Evolutionary conservation across 768 basidiomycete genomes (phyloP).

Genomic region (Calvatia gigantea): DNA sequence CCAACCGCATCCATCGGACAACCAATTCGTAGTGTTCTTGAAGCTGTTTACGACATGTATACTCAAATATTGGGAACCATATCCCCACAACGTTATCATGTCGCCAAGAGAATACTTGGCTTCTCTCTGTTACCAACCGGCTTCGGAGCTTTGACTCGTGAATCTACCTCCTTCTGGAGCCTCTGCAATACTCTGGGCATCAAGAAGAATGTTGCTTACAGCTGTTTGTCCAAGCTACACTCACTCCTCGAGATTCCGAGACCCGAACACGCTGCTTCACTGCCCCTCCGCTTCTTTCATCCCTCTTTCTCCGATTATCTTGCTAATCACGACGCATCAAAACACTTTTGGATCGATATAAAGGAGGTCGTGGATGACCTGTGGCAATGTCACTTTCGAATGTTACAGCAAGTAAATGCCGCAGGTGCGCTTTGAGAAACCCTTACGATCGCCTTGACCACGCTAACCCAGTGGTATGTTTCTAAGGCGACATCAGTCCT

Average conservation of each 20-base stretch:
- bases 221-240: neutral
- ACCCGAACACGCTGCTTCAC: neutral
- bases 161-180: neutral
- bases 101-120: neutral
- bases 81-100: neutral
- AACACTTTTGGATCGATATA: neutral
- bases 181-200: neutral
- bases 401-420: neutral
- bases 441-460: too few species aligned
- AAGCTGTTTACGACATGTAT: neutral
- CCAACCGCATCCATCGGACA: neutral
- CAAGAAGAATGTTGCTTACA: neutral
- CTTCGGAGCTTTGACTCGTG: neutral
- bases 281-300: neutral
- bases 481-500: too few species aligned
- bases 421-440: neutral
- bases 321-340: neutral
- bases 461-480: too few species aligned
- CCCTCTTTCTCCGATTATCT: neutral
- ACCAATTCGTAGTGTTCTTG: neutral
- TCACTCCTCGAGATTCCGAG: neutral
- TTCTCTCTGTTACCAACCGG: neutral
- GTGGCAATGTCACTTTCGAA: neutral
- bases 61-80: neutral
- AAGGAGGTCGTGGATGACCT: neutral